Evolutionary conservation across 2,329 filamentous ascomycete species (phyloP), one percentile per base, ranked within the genome.

Genomic region (Teratosphaeria epicoccoides): DNA sequence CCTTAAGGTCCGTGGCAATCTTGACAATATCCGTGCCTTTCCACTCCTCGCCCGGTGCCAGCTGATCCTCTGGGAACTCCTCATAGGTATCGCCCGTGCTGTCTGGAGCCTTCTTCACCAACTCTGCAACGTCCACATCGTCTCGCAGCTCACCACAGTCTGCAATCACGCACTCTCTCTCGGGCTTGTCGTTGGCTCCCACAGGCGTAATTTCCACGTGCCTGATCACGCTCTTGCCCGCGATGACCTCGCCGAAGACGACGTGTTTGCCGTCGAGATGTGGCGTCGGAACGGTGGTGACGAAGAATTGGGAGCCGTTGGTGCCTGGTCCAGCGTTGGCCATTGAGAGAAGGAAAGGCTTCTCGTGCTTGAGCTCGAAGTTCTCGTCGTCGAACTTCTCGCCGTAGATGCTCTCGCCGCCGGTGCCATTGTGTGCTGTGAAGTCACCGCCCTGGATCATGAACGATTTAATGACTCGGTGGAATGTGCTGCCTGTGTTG

Each of bases 391-490:
- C 87, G 64, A 98, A 98, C 75, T 96, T 97, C 69, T 86, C 86
- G 66, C 91, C 91, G 68, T 97, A 98, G 71, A 98, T 97, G 58
- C 87, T 93, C 75, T 97, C 93, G 65, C 91, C 91, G 58, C 91
- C 91, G 24, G 91, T 97, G 59, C 91, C 93, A 68, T 97, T 91
- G 68, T 88, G 88, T 51, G 82, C 84, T 47, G 91, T 98, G 70
- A 98, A 98, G 71, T 97, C 93, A 71, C 93, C 91, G 66, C 93
- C 90, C 75, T 96, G 87, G 66, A 96, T 93, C 91, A 98, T 97
- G 73, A 98, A 98, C 64, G 87, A 81, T 78, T 96, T 96, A 76
- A 98, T 98, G 58, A 98, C 87, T 49, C 91, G 87, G 76, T 98
- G 91, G 78, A 98, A 97, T 62, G 75, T 76, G 55, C 87, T 94